phyloP scores from a whole-genome alignment of 768 basidiomycete species.

The Lactarius pseudohatsudake region DNA sequence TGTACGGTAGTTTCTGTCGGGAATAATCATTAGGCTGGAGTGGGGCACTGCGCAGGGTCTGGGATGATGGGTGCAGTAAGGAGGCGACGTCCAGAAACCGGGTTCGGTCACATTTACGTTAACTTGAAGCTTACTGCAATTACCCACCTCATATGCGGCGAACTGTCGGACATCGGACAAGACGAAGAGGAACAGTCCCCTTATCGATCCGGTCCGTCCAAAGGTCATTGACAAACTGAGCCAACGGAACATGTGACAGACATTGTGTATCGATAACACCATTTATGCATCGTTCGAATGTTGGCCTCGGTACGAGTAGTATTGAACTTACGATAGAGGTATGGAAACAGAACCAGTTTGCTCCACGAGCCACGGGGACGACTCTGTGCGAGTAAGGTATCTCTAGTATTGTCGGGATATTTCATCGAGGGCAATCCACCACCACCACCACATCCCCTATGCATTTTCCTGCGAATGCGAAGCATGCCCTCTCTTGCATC shows the following conservation, averaged over 20 bases:
- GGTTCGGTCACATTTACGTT: too few relatives aligned
- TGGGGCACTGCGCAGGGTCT: too few relatives aligned
- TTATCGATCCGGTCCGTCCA: background rate
- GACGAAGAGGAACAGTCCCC: slow-evolving; percentile 5
- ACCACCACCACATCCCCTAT: background rate
- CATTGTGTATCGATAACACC: background rate
- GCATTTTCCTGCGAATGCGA: background rate
- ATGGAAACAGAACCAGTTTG: background rate
- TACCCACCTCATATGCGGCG: background rate
- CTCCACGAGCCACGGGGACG: background rate
- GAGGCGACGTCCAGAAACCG: background rate
- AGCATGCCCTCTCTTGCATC: slow-evolving; percentile 3
- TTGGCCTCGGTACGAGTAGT: background rate
- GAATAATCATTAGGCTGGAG: background rate
- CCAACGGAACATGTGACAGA: background rate
- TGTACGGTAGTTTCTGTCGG: too few relatives aligned
- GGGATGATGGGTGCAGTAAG: background rate
- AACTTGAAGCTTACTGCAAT: background rate
- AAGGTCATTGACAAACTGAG: background rate
- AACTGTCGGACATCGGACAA: background rate
- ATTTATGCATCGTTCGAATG: background rate
- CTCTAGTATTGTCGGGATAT: slow-evolving; percentile 1
- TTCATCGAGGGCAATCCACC: background rate
- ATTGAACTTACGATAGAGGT: background rate
- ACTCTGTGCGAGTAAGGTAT: slow-evolving; percentile 7